Evolutionary conservation across 2,329 filamentous ascomycete genomes (phyloP), one percentile per base, ranked within the genome.

Genomic region (Ploettnerulaceae sp.): DNA sequence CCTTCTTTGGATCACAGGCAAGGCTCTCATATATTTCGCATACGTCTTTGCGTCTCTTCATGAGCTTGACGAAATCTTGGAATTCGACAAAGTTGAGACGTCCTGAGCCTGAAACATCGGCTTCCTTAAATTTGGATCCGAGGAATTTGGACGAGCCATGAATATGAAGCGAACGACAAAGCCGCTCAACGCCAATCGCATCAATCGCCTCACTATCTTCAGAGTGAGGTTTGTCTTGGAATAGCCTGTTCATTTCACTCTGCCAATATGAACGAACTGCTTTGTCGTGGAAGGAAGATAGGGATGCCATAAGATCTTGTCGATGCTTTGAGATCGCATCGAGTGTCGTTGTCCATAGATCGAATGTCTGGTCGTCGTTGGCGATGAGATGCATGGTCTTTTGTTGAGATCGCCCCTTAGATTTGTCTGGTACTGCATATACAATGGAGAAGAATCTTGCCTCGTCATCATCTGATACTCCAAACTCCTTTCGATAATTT

Each of bases 321-420:
- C 93, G 81, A 62, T 95, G 87, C 57, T 85, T 85, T 31, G 88
- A 84, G 55, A 97, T 85, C 41, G 83, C 80, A 49, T 95, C 85
- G 11, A 98, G 75, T 2, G 89, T 91, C 12, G 79, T 79, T 1
- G 84, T 89, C 93, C 91, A 97, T 20, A 87, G 73, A 22, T 81
- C 73, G 58, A 91, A 84, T 6, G 82, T 79, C 55, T 81, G 77
- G 36, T 81, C 73, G 51, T 84, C 82, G 8, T 84, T 83, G 20
- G 90, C 88, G 47, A 96, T 82, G 41, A 98, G 75, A 65, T 97
- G 89, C 71, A 97, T 81, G 7, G 84, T 84, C 66, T 96, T 95
- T 59, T 77, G 72, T 31, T 43, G 40, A 5, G 71, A 66, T 18
- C 74, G 70, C 34, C 81, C 84, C 62, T 89, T 91, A 7, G 84